Evolutionary conservation across 2,329 filamentous ascomycete genomes (phyloP).

Genomic region (Claviceps spartinae): DNA sequence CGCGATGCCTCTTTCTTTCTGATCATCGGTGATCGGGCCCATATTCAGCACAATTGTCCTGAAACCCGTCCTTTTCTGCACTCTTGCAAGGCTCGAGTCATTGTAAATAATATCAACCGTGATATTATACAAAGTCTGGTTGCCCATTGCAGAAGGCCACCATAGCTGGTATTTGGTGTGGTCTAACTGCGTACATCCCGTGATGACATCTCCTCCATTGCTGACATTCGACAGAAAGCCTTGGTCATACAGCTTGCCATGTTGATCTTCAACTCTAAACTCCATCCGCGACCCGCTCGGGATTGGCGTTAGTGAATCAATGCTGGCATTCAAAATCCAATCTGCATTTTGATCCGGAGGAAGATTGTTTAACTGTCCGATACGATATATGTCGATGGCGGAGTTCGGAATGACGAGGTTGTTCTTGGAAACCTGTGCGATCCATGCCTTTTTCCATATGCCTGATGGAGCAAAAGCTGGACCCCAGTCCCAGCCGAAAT

Average conservation of each 20-base stretch:
- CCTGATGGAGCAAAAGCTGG: slow-evolving; percentile 49
- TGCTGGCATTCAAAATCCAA: slow-evolving; percentile 48
- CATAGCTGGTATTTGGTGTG: slow-evolving; percentile 36
- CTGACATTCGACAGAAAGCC: slow-evolving; percentile 20
- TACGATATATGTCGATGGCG: slow-evolving; percentile 43
- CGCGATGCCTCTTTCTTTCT: slow-evolving; percentile 36
- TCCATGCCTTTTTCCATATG: slow-evolving; percentile 45
- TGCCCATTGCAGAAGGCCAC: slow-evolving; percentile 46
- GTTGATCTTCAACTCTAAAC: slow-evolving; percentile 31
- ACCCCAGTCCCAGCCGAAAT: slow-evolving; percentile 54
- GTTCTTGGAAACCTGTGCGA: slow-evolving; percentile 27
- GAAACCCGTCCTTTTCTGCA: slow-evolving; percentile 44
- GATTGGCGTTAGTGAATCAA: slow-evolving; percentile 40
- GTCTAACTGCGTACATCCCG: slow-evolving; percentile 31
- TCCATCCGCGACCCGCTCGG: slow-evolving; percentile 27
- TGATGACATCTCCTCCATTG: slow-evolving; percentile 29
- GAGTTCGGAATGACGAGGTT: slow-evolving; percentile 26
- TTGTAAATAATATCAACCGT: slow-evolving; percentile 32
- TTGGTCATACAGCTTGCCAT: slow-evolving; percentile 22
- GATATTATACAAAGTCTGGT: slow-evolving; percentile 43
- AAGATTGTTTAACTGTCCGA: slow-evolving; percentile 44
- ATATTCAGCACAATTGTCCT: slow-evolving; percentile 48
- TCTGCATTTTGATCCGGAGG: slow-evolving; percentile 40
- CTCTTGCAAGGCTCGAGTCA: slow-evolving; percentile 15
- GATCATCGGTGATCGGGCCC: slow-evolving; percentile 36